phyloP scores from a whole-genome alignment of 208 protist genomes.

The Leishmania lainsoni region DNA sequence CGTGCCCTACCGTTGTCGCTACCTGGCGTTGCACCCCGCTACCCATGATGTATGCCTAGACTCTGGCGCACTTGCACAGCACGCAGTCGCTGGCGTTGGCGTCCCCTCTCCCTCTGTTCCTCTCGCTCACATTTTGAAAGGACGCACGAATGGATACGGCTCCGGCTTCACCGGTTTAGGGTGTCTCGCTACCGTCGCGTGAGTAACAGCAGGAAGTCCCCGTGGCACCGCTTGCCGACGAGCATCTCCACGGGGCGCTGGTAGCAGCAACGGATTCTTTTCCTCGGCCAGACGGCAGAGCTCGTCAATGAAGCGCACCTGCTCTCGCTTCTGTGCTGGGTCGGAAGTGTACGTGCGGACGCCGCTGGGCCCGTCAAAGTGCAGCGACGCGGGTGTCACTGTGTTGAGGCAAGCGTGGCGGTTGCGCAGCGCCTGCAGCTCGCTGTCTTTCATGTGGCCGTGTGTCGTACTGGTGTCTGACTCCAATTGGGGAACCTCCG shows the following conservation, averaged over 20 bases:
- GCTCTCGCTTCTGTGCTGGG: slow-evolving; percentile 62
- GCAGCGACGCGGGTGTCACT: slow-evolving; percentile 49
- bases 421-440: slow-evolving; percentile 26
- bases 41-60: neutral
- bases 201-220: neutral
- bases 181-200: neutral
- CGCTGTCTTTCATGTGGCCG: slow-evolving; percentile 20
- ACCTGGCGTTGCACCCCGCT: neutral
- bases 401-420: slow-evolving; percentile 44
- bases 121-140: slow-evolving; percentile 22
- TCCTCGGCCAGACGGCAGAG: slow-evolving; percentile 26
- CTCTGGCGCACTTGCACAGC: neutral
- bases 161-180: neutral
- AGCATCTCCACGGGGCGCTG: neutral
- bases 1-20: neutral
- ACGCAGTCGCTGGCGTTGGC: neutral
- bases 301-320: slow-evolving; percentile 81
- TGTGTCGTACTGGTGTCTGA: neutral
- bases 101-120: neutral
- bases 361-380: slow-evolving; percentile 63
- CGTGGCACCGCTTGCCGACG: neutral
- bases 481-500: neutral
- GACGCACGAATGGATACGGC: slow-evolving; percentile 13
- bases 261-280: neutral
- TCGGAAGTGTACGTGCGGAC: slow-evolving; percentile 78